Conservation (phyloP, 306 rosid genomes). For the Prosopis cineraria region DNA sequence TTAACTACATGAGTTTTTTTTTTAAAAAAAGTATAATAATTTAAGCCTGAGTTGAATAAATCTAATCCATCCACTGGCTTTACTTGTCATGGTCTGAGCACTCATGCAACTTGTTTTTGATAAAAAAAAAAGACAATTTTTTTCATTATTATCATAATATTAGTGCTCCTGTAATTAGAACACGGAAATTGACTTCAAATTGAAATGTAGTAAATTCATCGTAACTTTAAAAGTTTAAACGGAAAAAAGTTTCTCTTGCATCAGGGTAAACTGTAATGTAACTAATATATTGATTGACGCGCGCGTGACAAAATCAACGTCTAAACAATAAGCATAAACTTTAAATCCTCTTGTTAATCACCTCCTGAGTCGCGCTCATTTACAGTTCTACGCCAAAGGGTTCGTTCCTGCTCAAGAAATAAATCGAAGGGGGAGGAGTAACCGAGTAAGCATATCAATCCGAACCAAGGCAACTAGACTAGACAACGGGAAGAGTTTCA, state of each 20-base stretch:
- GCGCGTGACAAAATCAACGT: background rate
- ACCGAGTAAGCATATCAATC: background rate
- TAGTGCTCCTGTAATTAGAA: background rate
- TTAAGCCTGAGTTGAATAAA: no score
- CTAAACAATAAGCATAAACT: background rate
- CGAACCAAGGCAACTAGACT: background rate
- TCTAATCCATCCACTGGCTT: no score
- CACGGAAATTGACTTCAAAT: background rate
- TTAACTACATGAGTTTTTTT: no score
- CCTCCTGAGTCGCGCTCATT: background rate
- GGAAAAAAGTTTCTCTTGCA: background rate
- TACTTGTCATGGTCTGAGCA: no score
- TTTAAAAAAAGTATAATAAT: no score
- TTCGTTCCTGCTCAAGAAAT: background rate
- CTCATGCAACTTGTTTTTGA: no score
- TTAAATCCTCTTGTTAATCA: background rate
- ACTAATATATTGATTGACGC: background rate
- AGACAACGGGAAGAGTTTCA: background rate
- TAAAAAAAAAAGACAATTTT: no score
- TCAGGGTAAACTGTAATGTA: no score
- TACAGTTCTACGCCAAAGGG: background rate
- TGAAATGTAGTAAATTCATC: background rate
- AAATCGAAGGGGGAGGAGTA: background rate
- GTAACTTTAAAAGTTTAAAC: background rate
- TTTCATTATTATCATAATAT: no score